Conservation (phyloP, 1,139 yeast species). For the Lodderomyces pseudojiufengensis region DNA sequence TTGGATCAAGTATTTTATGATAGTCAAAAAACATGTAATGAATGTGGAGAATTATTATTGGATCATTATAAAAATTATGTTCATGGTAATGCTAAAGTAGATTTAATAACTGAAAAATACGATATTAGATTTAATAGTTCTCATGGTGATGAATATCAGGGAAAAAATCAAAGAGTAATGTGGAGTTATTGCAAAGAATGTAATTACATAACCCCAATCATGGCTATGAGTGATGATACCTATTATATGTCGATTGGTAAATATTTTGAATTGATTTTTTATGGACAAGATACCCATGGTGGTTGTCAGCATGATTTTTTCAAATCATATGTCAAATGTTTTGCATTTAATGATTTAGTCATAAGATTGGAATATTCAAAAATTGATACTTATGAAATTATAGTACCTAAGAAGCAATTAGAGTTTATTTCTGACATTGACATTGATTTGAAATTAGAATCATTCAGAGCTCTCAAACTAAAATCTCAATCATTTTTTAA, state of each 20-base stretch:
- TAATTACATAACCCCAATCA: constrained; percentile 68
- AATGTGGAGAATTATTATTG: constrained; percentile 68
- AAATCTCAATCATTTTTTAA: constrained; percentile 63
- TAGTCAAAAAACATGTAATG: constrained; percentile 65
- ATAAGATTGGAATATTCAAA: constrained; percentile 74
- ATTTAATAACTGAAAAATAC: constrained; percentile 62
- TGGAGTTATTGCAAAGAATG: constrained; percentile 93
- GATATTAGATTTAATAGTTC: constrained; percentile 22
- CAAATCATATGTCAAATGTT: constrained; percentile 76
- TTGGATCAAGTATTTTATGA: constrained; percentile 78
- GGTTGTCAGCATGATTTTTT: constrained; percentile 76
- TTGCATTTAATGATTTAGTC: constrained; percentile 77
- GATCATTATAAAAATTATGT: constrained; percentile 88
- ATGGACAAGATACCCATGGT: constrained; percentile 52
- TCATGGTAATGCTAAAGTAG: constrained; percentile 82
- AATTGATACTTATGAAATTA: constrained; percentile 73
- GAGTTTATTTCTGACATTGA: constrained; percentile 74
- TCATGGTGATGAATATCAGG: constrained; percentile 23
- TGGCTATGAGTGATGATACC: constrained; percentile 84
- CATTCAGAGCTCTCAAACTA: constrained; percentile 50
- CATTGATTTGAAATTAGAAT: constrained; percentile 63
- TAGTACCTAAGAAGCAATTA: constrained; percentile 70
- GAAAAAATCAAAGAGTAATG: constrained; percentile 55
- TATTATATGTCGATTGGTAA: constrained; percentile 94
- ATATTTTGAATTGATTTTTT: constrained; percentile 79